These are phyloP conservation scores for Metarhizium sp. DNA, from an alignment of 2,329 filamentous ascomycete species.

Conservation along the genomic window DNA sequence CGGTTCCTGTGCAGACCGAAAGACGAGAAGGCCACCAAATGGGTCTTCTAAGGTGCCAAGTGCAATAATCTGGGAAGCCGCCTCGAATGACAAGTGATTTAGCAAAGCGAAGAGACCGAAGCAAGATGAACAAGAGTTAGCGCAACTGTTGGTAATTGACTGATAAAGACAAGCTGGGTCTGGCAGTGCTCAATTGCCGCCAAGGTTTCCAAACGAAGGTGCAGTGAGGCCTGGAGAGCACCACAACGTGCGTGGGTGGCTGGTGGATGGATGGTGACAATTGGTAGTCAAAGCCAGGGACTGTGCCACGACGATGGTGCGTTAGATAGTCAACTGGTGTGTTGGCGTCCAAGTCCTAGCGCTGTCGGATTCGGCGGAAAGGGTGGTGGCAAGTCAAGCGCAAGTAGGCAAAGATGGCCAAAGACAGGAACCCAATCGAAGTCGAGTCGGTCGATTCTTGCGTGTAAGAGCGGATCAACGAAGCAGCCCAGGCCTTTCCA, in stretches of 20 bases:
- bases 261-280: background rate
- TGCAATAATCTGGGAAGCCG: background rate
- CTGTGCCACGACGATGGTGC: background rate
- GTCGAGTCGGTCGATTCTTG: background rate
- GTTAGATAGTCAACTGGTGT: background rate
- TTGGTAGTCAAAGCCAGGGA: background rate
- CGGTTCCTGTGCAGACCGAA: background rate
- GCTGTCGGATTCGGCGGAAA: background rate
- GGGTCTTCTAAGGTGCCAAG: background rate
- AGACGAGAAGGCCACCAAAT: background rate
- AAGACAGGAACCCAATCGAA: background rate
- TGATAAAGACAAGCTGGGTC: background rate
- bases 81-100: background rate
- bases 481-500: background rate
- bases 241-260: background rate
- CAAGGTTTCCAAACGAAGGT: background rate
- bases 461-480: background rate
- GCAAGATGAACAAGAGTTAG: background rate
- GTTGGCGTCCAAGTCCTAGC: background rate
- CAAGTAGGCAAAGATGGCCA: background rate
- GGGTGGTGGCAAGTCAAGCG: conserved; percentile 2
- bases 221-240: background rate
- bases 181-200: background rate
- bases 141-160: background rate
- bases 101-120: background rate